Conservation (phyloP, 1,284 basidiomycete species). For the Cerioporus squamosus region DNA sequence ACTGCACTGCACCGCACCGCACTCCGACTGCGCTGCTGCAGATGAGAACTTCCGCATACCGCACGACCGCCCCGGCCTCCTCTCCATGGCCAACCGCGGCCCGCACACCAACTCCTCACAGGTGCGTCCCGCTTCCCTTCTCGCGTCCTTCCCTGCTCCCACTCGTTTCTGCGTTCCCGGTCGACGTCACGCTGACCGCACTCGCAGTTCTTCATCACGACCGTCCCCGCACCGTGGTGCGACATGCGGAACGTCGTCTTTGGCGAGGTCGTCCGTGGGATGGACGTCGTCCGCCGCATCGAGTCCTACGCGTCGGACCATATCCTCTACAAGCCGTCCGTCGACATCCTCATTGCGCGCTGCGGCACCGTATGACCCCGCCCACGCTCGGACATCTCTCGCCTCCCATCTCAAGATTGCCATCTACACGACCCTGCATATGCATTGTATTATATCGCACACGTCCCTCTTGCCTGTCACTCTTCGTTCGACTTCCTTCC, state of each 20-base stretch:
- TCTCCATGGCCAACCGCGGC: slow-evolving; percentile 69
- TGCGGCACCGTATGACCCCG: slow-evolving; percentile 18
- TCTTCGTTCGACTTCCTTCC: neutral
- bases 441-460: too few relatives aligned
- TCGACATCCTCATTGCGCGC: slow-evolving; percentile 36
- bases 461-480: neutral
- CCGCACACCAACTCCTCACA: slow-evolving; percentile 59
- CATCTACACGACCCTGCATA: neutral
- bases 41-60: slow-evolving; percentile 46
- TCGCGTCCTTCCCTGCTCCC: slow-evolving; percentile 2
- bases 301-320: slow-evolving; percentile 40
- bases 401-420: neutral
- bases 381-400: neutral
- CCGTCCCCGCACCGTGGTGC: slow-evolving; percentile 63
- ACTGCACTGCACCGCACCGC: too few relatives aligned
- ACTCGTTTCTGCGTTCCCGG: too few relatives aligned
- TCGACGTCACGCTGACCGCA: neutral
- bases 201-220: slow-evolving; percentile 72
- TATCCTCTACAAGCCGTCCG: slow-evolving; percentile 40
- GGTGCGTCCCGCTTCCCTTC: slow-evolving; percentile 34
- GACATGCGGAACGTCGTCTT: slow-evolving; percentile 56
- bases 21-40: slow-evolving; percentile 13
- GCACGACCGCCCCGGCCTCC: slow-evolving; percentile 49
- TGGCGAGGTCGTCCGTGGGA: slow-evolving; percentile 45
- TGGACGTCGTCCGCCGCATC: slow-evolving; percentile 47